These are phyloP conservation scores for Neurospora sp. DNA, from an alignment of 495 filamentous ascomycete species.

Conservation along the genomic window DNA sequence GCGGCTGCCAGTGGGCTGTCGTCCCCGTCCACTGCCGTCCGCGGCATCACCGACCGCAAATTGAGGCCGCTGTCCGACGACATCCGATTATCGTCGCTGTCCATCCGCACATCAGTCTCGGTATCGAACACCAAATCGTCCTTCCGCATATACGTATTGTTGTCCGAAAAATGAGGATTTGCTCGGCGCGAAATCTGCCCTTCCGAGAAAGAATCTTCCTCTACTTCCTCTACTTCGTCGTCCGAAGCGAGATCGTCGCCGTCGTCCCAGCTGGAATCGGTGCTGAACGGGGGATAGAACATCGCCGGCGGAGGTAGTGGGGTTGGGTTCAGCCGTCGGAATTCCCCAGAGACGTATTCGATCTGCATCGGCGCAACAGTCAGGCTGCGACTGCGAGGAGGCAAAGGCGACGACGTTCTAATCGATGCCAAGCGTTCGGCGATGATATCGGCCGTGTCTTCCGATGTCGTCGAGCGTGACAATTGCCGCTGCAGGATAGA, in stretches of 20 bases:
- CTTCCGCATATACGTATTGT: slow-evolving; percentile 8
- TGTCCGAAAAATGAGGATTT: slow-evolving; percentile 20
- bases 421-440: slow-evolving; percentile 25
- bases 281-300: slow-evolving; percentile 27
- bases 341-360: slow-evolving; percentile 23
- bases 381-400: background rate
- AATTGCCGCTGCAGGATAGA: background rate
- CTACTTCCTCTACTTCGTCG: slow-evolving; percentile 4
- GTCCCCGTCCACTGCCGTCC: background rate
- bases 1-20: background rate
- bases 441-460: slow-evolving; percentile 26
- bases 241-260: slow-evolving; percentile 26
- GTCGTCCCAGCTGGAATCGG: slow-evolving; percentile 17
- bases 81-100: slow-evolving; percentile 4
- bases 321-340: slow-evolving; percentile 28
- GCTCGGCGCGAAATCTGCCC: slow-evolving; percentile 20
- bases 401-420: slow-evolving; percentile 24
- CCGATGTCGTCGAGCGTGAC: slow-evolving; percentile 8
- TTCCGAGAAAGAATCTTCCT: slow-evolving; percentile 2
- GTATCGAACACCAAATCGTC: slow-evolving; percentile 8
- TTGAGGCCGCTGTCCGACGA: background rate
- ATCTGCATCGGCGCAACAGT: slow-evolving; percentile 17
- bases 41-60: background rate
- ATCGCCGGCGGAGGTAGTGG: slow-evolving; percentile 34
- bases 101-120: slow-evolving; percentile 17